Base-by-base conservation (phyloP, 306 rosid genomes). In the Castanea sativa region DNA sequence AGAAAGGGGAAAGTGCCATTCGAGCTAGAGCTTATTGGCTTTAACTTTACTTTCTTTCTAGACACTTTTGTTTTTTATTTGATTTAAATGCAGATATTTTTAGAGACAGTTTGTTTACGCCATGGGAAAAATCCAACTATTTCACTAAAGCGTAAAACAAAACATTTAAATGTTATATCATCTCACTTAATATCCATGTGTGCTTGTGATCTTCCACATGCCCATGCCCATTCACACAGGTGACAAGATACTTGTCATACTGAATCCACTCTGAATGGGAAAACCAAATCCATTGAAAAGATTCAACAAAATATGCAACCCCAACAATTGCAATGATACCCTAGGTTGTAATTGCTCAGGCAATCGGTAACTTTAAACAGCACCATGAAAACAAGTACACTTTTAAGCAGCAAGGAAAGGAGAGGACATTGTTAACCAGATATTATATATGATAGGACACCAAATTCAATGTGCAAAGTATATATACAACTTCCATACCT, bases 401-500 rank as follows among this genome's bases (percentile, higher is more conserved):
- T 35, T 25, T 72, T 14, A 58, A 45, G 41, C 43, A 73, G 72
- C 23, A 9, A 58, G 64, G 12, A 72, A 58, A 69, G 6, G 58
- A 38, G 43, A 74, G 61, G 57, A 38, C 15, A 32, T 5, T 25
- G 69, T 65, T 21, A 8, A 78, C 29, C 78, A 73, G 18, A 71
- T 52, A 23, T 55, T 21, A 77, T 7, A 81, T 73, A 55, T 5
- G 51, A 69, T 65, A 45, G 77, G 19, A n/a, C 55, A 41, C 23
- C 16, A 43, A 32, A 55, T 51, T 63, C 52, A n/a, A 59, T 12
- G 53, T 49, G 30, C 5, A 3, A 70, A 30, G 76, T 45, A 15
- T 27, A 60, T 58, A 10, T 67, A 52, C 56, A 61, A 43, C 56
- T 78, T 73, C 7, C 63, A 67, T 85, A 93, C 99, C 97, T 84